Percentiles rank a stretch among this genome's conserved stretches.
Conservation (phyloP, 108 stramenopile species). For the Aurantiochytrium sp. region DNA sequence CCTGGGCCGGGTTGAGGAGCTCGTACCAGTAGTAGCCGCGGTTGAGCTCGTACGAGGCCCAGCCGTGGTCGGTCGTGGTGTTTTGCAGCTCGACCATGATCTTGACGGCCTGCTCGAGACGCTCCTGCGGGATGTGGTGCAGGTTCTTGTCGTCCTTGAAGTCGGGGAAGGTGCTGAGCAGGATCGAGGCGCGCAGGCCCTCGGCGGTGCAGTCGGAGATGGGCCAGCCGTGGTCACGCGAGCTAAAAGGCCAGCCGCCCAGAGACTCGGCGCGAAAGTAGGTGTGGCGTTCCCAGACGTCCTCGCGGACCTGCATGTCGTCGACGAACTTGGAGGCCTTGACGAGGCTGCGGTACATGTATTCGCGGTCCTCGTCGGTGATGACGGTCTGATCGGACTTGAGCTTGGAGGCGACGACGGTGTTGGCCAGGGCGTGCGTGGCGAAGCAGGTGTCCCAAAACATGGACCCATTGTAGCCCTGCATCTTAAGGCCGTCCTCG, state of each 20-base stretch:
- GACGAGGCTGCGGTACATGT: background rate
- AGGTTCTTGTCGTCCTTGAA: constrained; percentile 18
- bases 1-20: constrained; percentile 90
- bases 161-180: background rate
- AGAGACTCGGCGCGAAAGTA: constrained; percentile 86
- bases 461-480: constrained; percentile 95
- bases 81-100: constrained; percentile 86
- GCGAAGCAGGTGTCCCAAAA: constrained; percentile 98
- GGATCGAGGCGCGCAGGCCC: constrained; percentile 77
- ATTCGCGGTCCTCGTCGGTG: background rate
- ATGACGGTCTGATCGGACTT: background rate
- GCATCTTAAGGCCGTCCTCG: constrained; percentile 99
- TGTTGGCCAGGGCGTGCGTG: constrained; percentile 79
- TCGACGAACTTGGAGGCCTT: constrained; percentile 52
- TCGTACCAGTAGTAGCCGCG: constrained; percentile 96
- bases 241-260: constrained; percentile 98
- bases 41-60: constrained; percentile 98
- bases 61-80: constrained; percentile 82
- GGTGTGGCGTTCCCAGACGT: constrained; percentile 64
- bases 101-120: constrained; percentile 75
- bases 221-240: constrained; percentile 97
- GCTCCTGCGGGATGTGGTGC: constrained; percentile 54
- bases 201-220: constrained; percentile 97
- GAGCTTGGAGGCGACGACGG: constrained; percentile 51
- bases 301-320: constrained; percentile 71